Evolutionary conservation across 176 grass and related monocot species (phyloP).

Genomic region (Phragmites australis): DNA sequence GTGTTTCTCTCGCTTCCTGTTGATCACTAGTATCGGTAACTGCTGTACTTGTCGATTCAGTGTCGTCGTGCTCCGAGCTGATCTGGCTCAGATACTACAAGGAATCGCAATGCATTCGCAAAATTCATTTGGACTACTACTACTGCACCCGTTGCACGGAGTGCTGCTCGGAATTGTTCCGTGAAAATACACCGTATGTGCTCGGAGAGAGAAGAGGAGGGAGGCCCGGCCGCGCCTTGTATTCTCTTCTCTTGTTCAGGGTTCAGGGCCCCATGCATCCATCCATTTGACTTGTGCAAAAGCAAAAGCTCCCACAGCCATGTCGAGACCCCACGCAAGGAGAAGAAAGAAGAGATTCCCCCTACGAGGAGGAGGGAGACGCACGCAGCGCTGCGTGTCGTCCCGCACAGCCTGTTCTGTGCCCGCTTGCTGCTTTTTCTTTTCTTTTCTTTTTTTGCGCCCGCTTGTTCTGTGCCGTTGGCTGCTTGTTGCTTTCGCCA

Average conservation of each 20-base stretch:
- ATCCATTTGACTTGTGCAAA: slow-evolving; percentile 54
- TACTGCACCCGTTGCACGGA: not conserved
- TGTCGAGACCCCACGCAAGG: not conserved
- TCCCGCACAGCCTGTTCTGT: not conserved
- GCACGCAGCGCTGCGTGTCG: not conserved
- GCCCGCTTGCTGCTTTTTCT: not conserved
- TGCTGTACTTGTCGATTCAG: no score
- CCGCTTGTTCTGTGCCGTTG: no score
- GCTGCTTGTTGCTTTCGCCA: not conserved
- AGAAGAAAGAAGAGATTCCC: slow-evolving; percentile 44
- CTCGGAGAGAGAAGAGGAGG: not conserved
- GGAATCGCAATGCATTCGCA: no score
- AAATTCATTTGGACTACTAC: no score
- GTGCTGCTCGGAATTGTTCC: not conserved
- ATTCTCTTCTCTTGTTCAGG: not conserved
- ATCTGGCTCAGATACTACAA: not conserved
- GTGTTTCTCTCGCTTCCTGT: not conserved
- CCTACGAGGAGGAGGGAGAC: slow-evolving; percentile 3
- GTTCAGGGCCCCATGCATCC: not conserved
- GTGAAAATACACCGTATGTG: not conserved
- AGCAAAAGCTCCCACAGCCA: slow-evolving; percentile 35
- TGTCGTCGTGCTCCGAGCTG: no score
- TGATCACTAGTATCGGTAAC: not conserved
- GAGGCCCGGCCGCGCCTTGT: slow-evolving; percentile 24
- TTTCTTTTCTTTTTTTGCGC: no score